Evolutionary conservation across 805 yeast genomes (phyloP).

Genomic region (Zygoascus flipseniorum): DNA sequence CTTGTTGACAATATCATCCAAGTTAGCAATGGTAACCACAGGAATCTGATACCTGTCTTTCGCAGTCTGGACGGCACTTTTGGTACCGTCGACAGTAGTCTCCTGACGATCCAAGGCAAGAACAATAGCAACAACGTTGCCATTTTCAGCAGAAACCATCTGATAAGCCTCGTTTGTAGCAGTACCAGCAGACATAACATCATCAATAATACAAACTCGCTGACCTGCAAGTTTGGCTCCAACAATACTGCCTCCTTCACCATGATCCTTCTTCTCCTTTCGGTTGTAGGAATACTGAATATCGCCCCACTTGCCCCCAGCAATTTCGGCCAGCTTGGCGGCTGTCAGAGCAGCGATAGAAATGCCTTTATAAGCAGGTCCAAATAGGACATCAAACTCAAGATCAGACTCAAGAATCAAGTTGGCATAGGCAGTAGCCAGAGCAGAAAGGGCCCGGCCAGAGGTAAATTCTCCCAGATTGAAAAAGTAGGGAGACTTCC

Average conservation of each 20-base stretch:
- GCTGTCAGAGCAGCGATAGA: constrained; percentile 91
- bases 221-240: constrained; percentile 71
- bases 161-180: constrained; percentile 91
- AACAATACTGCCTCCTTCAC: constrained; percentile 94
- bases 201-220: constrained; percentile 80
- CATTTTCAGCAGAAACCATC: constrained; percentile 62
- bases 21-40: constrained; percentile 68
- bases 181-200: constrained; percentile 97
- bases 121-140: constrained; percentile 71
- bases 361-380: constrained; percentile 98
- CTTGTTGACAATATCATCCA: constrained; percentile 64
- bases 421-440: constrained; percentile 83
- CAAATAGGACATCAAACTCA: constrained; percentile 85
- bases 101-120: constrained; percentile 96
- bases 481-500: constrained; percentile 93
- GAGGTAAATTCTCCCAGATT: constrained; percentile 84
- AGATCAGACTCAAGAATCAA: constrained; percentile 75
- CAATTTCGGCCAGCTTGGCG: constrained; percentile 85
- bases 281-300: constrained; percentile 91
- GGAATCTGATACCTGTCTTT: constrained; percentile 68
- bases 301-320: constrained; percentile 58
- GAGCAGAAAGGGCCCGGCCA: constrained; percentile 66
- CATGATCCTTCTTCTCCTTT: constrained; percentile 94
- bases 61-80: constrained; percentile 78
- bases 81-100: constrained; percentile 47